phyloP scores from a whole-genome alignment of 2,329 filamentous ascomycete genomes.

The Hypoxylon sp. region DNA sequence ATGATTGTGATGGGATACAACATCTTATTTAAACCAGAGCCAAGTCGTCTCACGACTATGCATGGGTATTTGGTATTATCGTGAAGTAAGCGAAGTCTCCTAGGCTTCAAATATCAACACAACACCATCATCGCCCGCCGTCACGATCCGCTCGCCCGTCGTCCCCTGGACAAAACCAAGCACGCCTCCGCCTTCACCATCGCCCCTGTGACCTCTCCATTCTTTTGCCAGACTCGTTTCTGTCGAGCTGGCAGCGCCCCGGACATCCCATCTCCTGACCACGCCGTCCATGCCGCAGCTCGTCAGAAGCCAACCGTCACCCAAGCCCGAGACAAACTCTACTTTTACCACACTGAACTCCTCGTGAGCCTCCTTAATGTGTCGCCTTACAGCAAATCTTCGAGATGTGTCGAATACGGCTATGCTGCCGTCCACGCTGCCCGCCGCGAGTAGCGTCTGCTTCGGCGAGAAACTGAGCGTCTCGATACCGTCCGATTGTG shows the following conservation, averaged over 20 bases:
- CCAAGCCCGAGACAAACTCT: slow-evolving; percentile 78
- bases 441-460: slow-evolving; percentile 70
- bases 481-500: slow-evolving; percentile 83
- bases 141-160: slow-evolving; percentile 81
- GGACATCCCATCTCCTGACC: slow-evolving; percentile 87
- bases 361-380: slow-evolving; percentile 86
- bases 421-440: slow-evolving; percentile 82
- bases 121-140: slow-evolving; percentile 89
- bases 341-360: slow-evolving; percentile 94
- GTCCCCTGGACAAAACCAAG: slow-evolving; percentile 90
- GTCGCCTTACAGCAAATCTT: slow-evolving; percentile 86
- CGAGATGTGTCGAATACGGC: slow-evolving; percentile 89
- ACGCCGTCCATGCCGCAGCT: slow-evolving; percentile 94
- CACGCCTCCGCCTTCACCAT: slow-evolving; percentile 89
- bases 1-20: not conserved
- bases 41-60: not conserved
- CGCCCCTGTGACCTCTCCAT: slow-evolving; percentile 90
- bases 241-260: slow-evolving; percentile 63
- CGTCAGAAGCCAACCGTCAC: slow-evolving; percentile 79
- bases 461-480: slow-evolving; percentile 73
- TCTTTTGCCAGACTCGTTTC: slow-evolving; percentile 82
- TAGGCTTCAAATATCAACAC: slow-evolving; percentile 76
- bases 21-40: not conserved
- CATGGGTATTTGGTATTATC: not conserved
- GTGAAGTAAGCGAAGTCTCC: slow-evolving; percentile 12